Conservation (phyloP, 192 early-diverging fungal genomes). For the Phycomyces nitens region DNA sequence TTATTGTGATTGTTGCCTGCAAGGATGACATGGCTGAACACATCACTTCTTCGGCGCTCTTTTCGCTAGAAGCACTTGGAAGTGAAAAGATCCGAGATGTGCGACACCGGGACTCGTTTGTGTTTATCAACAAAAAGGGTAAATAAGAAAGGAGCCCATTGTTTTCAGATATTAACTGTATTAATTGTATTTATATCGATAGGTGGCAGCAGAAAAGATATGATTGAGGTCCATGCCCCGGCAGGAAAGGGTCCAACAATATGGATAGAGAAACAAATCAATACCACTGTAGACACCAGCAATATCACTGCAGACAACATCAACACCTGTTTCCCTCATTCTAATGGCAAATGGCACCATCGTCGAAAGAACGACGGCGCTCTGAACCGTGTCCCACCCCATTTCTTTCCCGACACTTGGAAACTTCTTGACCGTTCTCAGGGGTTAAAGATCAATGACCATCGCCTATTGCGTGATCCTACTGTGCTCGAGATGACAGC, state of each 20-base stretch:
- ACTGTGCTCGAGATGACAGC: slow-evolving; percentile 78
- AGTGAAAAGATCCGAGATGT: slow-evolving; percentile 50
- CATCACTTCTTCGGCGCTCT: slow-evolving; percentile 52
- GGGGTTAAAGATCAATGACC: slow-evolving; percentile 56
- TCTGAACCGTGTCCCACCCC: slow-evolving; percentile 69
- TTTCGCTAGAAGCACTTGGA: slow-evolving; percentile 63
- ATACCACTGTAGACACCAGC: slow-evolving; percentile 44
- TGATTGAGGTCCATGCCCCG: slow-evolving; percentile 49
- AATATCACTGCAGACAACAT: slow-evolving; percentile 40
- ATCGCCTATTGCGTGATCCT: slow-evolving; percentile 64
- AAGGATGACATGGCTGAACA: slow-evolving; percentile 71
- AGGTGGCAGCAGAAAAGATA: slow-evolving; percentile 7
- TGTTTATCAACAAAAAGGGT: slow-evolving; percentile 74
- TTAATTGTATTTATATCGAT: not conserved
- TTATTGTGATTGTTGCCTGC: slow-evolving; percentile 57
- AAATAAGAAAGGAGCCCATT: slow-evolving; percentile 17
- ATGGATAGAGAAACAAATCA: slow-evolving; percentile 46
- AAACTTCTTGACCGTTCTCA: slow-evolving; percentile 55
- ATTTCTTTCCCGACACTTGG: slow-evolving; percentile 79
- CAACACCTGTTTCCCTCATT: slow-evolving; percentile 42
- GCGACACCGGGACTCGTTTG: slow-evolving; percentile 74
- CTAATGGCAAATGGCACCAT: slow-evolving; percentile 62
- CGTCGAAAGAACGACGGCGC: slow-evolving; percentile 81
- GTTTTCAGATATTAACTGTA: no score
- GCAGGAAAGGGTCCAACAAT: slow-evolving; percentile 57